phyloP scores from a whole-genome alignment of 2,329 filamentous ascomycete species.

The Parastagonospora avenae region DNA sequence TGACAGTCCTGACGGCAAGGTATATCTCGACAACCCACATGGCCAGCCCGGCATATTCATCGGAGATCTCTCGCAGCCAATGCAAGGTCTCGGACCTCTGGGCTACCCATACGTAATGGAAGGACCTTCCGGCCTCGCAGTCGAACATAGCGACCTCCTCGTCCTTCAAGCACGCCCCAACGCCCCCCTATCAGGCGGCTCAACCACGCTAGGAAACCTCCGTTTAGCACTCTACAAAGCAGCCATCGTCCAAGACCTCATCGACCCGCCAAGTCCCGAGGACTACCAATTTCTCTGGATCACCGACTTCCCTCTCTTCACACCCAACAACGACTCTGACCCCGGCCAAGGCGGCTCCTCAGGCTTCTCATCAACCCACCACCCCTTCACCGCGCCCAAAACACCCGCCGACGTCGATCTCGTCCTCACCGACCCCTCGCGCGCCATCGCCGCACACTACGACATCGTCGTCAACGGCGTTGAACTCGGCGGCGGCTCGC shows the following conservation, averaged over 20 bases:
- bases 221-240: slow-evolving; percentile 71
- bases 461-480: slow-evolving; percentile 95
- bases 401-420: slow-evolving; percentile 73
- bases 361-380: slow-evolving; percentile 86
- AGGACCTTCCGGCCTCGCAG: slow-evolving; percentile 57
- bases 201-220: slow-evolving; percentile 72
- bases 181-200: slow-evolving; percentile 71
- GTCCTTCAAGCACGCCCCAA: slow-evolving; percentile 78
- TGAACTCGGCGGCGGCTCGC: slow-evolving; percentile 89
- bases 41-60: slow-evolving; percentile 83
- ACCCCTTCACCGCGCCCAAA: slow-evolving; percentile 92
- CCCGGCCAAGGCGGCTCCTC: slow-evolving; percentile 82
- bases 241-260: slow-evolving; percentile 67
- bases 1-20: slow-evolving; percentile 63
- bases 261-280: slow-evolving; percentile 53
- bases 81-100: slow-evolving; percentile 76
- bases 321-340: slow-evolving; percentile 66
- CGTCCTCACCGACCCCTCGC: slow-evolving; percentile 72
- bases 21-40: slow-evolving; percentile 70
- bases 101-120: slow-evolving; percentile 72
- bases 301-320: slow-evolving; percentile 90
- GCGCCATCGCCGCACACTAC: slow-evolving; percentile 84
- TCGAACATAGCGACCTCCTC: slow-evolving; percentile 73
- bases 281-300: slow-evolving; percentile 82
- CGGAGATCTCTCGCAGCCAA: slow-evolving; percentile 73